Conservation (phyloP, 2,329 filamentous ascomycete species). For the Colletotrichum brevisporum region DNA sequence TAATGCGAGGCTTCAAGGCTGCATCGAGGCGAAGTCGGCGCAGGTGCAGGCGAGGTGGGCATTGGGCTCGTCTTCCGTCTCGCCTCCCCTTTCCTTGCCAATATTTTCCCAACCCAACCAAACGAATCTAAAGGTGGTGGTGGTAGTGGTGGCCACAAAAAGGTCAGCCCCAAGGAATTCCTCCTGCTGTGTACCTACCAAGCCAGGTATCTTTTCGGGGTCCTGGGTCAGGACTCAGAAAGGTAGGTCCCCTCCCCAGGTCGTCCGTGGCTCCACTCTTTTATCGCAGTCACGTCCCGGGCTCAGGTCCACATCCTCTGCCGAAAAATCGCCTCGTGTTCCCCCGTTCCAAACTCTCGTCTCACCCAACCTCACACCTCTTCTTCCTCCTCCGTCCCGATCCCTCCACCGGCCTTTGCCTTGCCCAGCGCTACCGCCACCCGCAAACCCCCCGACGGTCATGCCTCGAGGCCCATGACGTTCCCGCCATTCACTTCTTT, state of each 20-base stretch:
- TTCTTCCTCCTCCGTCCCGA: constrained; percentile 23
- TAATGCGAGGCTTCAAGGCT: constrained; percentile 31
- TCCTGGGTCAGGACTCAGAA: constrained; percentile 24
- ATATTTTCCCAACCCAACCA: too few species aligned
- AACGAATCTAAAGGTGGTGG: background rate
- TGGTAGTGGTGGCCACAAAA: background rate
- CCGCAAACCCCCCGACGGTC: background rate
- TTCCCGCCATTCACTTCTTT: background rate
- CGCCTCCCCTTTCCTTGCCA: too few species aligned
- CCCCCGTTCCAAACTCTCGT: constrained; percentile 27
- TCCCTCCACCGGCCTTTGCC: background rate
- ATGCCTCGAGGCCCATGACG: constrained; percentile 15
- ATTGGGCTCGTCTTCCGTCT: too few species aligned
- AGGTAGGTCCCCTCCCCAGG: background rate
- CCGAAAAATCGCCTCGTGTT: constrained; percentile 41
- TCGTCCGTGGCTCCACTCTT: constrained; percentile 21
- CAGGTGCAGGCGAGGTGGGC: background rate
- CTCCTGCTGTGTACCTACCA: background rate
- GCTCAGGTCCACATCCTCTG: constrained; percentile 32
- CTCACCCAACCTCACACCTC: constrained; percentile 25
- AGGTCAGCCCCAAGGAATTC: constrained; percentile 26
- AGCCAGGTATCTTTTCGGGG: constrained; percentile 24
- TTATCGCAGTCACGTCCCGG: constrained; percentile 35
- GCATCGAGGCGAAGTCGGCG: constrained; percentile 27
- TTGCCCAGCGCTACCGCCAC: background rate